A percentile compares a stretch with the other conserved stretches of the same genome.
phyloP scores from a whole-genome alignment of 176 grass and related monocot genomes.

The Panicum miliaceum region DNA sequence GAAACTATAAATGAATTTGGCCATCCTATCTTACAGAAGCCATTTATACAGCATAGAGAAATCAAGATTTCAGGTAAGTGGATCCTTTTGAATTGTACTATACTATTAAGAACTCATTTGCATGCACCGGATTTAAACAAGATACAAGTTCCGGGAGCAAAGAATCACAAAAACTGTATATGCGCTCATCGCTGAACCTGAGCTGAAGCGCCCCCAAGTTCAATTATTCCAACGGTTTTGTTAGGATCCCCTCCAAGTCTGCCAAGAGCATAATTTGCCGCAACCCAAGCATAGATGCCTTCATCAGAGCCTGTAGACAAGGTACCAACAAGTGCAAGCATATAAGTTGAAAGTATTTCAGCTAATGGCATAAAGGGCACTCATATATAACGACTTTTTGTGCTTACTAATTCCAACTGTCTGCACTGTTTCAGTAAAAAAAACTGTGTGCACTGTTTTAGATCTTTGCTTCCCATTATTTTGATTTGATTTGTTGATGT shows the following conservation, averaged over 20 bases:
- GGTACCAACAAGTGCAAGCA: slow-evolving; percentile 28
- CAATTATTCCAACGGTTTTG: slow-evolving; percentile 91
- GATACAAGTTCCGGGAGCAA: not conserved
- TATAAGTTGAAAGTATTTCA: not conserved
- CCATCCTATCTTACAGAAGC: not conserved
- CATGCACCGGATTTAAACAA: slow-evolving; percentile 6
- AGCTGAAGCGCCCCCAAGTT: slow-evolving; percentile 93
- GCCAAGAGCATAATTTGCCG: slow-evolving; percentile 90
- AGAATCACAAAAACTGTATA: not conserved
- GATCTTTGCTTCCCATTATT: not conserved
- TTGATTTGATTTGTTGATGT: not conserved
- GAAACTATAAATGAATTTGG: not conserved
- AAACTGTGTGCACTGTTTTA: not conserved
- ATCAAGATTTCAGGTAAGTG: not conserved
- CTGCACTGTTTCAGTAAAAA: not conserved
- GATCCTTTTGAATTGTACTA: slow-evolving; percentile 21
- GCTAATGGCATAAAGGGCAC: slow-evolving; percentile 21
- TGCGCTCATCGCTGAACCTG: slow-evolving; percentile 59
- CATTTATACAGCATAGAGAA: not conserved
- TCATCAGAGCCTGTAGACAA: slow-evolving; percentile 72
- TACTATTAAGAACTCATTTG: not conserved
- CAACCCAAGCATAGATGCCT: slow-evolving; percentile 94
- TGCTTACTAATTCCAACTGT: not conserved
- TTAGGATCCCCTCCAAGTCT: slow-evolving; percentile 79
- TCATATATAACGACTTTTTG: not conserved